Evolutionary conservation across 352 stramenopile species (phyloP).

Genomic region (Pythium aristosporum): DNA sequence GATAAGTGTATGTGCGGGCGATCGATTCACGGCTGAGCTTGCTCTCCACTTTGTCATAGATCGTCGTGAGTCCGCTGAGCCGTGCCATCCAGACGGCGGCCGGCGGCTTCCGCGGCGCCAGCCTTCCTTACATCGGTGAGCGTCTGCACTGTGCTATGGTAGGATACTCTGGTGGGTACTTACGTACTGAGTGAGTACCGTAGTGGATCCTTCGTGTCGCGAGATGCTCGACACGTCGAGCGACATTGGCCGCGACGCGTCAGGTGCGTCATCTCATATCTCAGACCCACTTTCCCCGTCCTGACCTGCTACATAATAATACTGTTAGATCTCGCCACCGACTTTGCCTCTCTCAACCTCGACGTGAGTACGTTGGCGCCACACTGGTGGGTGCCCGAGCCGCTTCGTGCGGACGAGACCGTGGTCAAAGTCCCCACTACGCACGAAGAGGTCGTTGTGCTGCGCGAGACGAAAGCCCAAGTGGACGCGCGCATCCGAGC

Average conservation of each 20-base stretch:
- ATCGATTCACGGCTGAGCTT: not conserved
- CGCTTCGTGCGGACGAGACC: constrained; percentile 33
- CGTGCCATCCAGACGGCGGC: constrained; percentile 80
- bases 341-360: constrained; percentile 25
- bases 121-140: constrained; percentile 59
- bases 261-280: constrained; percentile 26
- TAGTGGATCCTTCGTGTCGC: constrained; percentile 71
- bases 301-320: no score
- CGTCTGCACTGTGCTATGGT: not conserved
- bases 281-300: not conserved
- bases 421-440: constrained; percentile 33
- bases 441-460: constrained; percentile 44
- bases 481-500: constrained; percentile 65
- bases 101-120: constrained; percentile 50
- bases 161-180: no score
- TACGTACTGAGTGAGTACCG: not conserved
- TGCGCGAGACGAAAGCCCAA: constrained; percentile 59
- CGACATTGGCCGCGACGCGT: constrained; percentile 66
- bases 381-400: constrained; percentile 64
- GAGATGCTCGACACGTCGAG: constrained; percentile 87
- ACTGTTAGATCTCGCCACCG: constrained; percentile 13
- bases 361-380: constrained; percentile 40
- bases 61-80: constrained; percentile 83
- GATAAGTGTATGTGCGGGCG: not conserved
- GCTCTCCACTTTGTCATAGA: constrained; percentile 29